A percentile compares a stretch with the other conserved stretches of the same genome.
phyloP scores from a whole-genome alignment of 257 asterid species.

The Solanum medicagineum region DNA sequence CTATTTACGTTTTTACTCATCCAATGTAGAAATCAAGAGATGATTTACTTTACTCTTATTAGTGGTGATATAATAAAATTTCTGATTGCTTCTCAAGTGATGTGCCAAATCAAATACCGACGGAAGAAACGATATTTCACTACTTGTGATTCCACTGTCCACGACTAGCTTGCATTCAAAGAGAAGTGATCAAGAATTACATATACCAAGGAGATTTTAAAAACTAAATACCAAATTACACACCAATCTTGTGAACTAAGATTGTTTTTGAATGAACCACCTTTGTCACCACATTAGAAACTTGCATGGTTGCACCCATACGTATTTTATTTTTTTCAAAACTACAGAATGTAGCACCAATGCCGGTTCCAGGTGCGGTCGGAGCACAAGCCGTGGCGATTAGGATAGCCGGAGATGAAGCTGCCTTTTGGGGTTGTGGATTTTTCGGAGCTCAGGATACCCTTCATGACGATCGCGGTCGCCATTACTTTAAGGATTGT shows the following conservation, averaged over 20 bases:
- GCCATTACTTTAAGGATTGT: conserved; percentile 84
- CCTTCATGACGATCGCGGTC: conserved; percentile 81
- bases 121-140: not conserved
- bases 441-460: conserved; percentile 97
- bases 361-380: conserved; percentile 62
- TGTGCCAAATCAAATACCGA: not conserved
- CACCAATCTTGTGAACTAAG: not conserved
- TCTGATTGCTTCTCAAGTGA: too few species aligned
- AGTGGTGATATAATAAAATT: not conserved
- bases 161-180: not conserved
- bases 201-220: not conserved
- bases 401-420: conserved; percentile 61
- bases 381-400: conserved; percentile 97
- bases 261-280: not conserved
- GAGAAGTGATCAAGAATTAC: not conserved
- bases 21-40: too few species aligned
- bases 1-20: too few species aligned
- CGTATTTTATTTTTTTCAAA: not conserved
- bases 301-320: not conserved
- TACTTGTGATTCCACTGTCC: not conserved
- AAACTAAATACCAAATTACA: not conserved
- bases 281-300: not conserved
- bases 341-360: conserved; percentile 72
- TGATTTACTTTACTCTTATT: too few species aligned
- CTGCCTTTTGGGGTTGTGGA: conserved; percentile 90